Evolutionary conservation across 2,329 filamentous ascomycete genomes (phyloP).

Genomic region (Phialophora tarda): DNA sequence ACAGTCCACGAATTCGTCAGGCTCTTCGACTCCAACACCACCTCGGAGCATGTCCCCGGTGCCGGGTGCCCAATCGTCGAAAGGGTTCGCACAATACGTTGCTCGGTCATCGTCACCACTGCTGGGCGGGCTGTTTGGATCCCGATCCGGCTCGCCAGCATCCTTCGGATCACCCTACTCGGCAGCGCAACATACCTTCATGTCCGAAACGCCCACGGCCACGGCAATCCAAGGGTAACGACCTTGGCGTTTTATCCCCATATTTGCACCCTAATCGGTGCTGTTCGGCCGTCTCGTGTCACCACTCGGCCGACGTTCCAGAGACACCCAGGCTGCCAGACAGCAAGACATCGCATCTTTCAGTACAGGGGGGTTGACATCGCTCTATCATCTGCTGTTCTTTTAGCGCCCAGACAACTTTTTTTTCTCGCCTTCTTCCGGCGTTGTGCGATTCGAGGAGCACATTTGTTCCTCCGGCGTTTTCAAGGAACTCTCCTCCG

Average conservation of each 20-base stretch:
- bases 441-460: constrained; percentile 19
- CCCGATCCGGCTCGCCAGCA: constrained; percentile 47
- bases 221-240: constrained; percentile 48
- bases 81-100: constrained; percentile 44
- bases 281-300: background rate
- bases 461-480: constrained; percentile 21
- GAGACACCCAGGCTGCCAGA: constrained; percentile 11
- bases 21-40: constrained; percentile 38
- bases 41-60: constrained; percentile 32
- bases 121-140: constrained; percentile 48
- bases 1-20: constrained; percentile 40
- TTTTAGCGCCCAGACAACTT: constrained; percentile 36
- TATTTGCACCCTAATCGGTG: constrained; percentile 12
- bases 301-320: constrained; percentile 15
- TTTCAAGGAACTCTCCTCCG: constrained; percentile 18
- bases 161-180: constrained; percentile 52
- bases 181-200: constrained; percentile 50
- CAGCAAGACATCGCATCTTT: constrained; percentile 21
- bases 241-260: constrained; percentile 8
- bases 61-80: constrained; percentile 26
- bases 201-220: constrained; percentile 54
- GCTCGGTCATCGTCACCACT: constrained; percentile 52
- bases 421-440: constrained; percentile 22
- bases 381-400: constrained; percentile 37
- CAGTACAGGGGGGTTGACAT: constrained; percentile 21